A percentile compares a stretch with the other conserved stretches of the same genome.
phyloP scores from a whole-genome alignment of 805 yeast genomes.

The Suhomyces sp. region DNA sequence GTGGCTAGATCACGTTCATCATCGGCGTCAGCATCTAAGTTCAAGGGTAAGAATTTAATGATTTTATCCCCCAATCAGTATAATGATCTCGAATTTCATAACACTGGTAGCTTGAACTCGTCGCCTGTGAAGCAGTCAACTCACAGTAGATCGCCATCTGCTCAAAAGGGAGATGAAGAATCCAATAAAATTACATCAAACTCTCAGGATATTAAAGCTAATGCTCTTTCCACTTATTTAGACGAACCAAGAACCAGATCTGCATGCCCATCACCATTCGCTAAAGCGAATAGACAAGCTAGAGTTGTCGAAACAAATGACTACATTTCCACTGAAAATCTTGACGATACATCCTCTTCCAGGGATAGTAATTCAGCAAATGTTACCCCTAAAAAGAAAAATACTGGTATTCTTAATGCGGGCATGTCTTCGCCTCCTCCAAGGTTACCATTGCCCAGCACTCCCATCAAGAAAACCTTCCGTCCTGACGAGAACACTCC shows the following conservation, averaged over 20 bases:
- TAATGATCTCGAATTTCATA: slow-evolving; percentile 34
- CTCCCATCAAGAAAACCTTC: slow-evolving; percentile 20
- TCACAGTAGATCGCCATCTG: background rate
- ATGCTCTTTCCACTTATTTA: slow-evolving; percentile 11
- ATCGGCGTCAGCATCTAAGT: slow-evolving; percentile 1
- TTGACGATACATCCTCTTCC: slow-evolving; percentile 2
- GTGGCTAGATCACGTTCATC: slow-evolving; percentile 6
- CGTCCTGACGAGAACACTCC: slow-evolving; percentile 20
- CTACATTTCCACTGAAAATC: slow-evolving; percentile 12
- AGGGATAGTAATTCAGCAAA: slow-evolving; percentile 10
- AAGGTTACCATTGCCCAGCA: slow-evolving; percentile 28
- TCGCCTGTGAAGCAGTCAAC: slow-evolving; percentile 1
- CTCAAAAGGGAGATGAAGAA: too few relatives aligned
- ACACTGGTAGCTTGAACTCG: slow-evolving; percentile 13
- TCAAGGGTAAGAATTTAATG: slow-evolving; percentile 31
- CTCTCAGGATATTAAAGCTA: slow-evolving; percentile 5
- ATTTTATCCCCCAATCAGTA: slow-evolving; percentile 41
- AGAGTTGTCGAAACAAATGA: slow-evolving; percentile 42
- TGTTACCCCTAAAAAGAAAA: slow-evolving; percentile 16
- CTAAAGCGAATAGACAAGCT: slow-evolving; percentile 44
- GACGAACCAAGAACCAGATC: slow-evolving; percentile 26
- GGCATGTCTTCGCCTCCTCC: slow-evolving; percentile 40
- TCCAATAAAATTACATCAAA: background rate
- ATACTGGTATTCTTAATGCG: background rate
- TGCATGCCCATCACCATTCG: slow-evolving; percentile 40